Conservation (phyloP, 257 asterid genomes). For the Paraleonurus japonicus region DNA sequence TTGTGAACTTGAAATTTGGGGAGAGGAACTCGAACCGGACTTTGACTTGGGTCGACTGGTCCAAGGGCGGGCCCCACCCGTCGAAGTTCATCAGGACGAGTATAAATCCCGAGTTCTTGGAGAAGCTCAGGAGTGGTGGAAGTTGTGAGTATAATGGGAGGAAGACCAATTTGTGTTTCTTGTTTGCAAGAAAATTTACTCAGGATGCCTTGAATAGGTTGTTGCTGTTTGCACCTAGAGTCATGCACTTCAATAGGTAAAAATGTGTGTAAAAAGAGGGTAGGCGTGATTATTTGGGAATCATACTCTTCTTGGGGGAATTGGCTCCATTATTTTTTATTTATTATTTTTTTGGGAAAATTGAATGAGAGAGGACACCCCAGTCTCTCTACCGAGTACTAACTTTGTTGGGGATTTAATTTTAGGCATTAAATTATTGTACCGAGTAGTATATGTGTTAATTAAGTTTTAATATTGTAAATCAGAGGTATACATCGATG, state of each 20-base stretch:
- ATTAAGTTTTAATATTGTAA: background rate
- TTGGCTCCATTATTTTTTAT: constrained; percentile 24
- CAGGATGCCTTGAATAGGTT: constrained; percentile 57
- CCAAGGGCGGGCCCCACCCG: constrained; percentile 88
- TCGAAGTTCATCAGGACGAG: constrained; percentile 42
- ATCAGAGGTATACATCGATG: background rate
- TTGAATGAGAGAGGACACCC: background rate
- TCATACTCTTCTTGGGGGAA: constrained; percentile 32
- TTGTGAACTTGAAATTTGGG: constrained; percentile 47
- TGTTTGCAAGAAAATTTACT: constrained; percentile 86
- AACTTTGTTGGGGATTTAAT: background rate
- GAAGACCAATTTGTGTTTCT: constrained; percentile 45
- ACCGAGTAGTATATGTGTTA: background rate
- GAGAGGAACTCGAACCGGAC: constrained; percentile 49
- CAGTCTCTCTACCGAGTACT: background rate
- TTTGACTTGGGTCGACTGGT: constrained; percentile 87
- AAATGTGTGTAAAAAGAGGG: background rate
- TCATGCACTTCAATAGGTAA: constrained; percentile 62
- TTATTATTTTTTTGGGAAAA: background rate
- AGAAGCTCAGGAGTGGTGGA: constrained; percentile 47
- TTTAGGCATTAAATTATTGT: background rate
- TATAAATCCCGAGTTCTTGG: constrained; percentile 46
- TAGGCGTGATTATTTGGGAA: background rate
- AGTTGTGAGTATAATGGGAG: constrained; percentile 69
- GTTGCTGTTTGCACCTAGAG: constrained; percentile 61